These are phyloP conservation scores for Leptosphaerulina australis DNA, from an alignment of 2,329 filamentous ascomycete genomes.

Conservation along the genomic window DNA sequence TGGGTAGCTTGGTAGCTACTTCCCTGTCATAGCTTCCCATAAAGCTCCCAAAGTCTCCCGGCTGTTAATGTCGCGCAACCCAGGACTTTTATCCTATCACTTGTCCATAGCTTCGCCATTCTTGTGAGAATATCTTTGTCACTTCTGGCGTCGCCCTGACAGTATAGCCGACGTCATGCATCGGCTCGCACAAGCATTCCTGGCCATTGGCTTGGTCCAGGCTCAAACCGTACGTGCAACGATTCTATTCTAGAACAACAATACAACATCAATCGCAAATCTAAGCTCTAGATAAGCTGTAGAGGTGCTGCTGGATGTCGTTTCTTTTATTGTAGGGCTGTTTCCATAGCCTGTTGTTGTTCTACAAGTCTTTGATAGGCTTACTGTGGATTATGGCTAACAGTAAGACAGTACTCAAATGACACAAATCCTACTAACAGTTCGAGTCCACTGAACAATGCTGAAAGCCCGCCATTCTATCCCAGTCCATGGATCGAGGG, in stretches of 20 bases:
- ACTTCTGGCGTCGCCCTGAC: conserved; percentile 20
- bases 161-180: conserved; percentile 39
- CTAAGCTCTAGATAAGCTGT: conserved; percentile 27
- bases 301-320: conserved; percentile 32
- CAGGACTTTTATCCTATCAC: conserved; percentile 21
- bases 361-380: conserved; percentile 20
- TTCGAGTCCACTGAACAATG: conserved; percentile 35
- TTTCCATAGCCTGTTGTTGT: conserved; percentile 42
- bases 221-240: conserved; percentile 40
- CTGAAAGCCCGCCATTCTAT: conserved; percentile 70
- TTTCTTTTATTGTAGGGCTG: conserved; percentile 33
- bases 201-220: conserved; percentile 37
- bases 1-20: conserved; percentile 21
- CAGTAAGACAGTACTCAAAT: conserved; percentile 41
- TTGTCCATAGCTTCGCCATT: conserved; percentile 20
- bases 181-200: conserved; percentile 45
- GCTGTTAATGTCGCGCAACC: conserved; percentile 18
- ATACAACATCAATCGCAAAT: conserved; percentile 19
- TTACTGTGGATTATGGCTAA: conserved; percentile 34
- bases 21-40: conserved; percentile 17
- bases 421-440: conserved; percentile 33
- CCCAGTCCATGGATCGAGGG: conserved; percentile 88
- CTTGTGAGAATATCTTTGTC: conserved; percentile 19
- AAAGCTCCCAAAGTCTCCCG: conserved; percentile 29
- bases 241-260: conserved; percentile 16